Evolutionary conservation across 345 rosid species (phyloP), one percentile per base, ranked within the genome.

Genomic region (Eucalyptus paniculata): DNA sequence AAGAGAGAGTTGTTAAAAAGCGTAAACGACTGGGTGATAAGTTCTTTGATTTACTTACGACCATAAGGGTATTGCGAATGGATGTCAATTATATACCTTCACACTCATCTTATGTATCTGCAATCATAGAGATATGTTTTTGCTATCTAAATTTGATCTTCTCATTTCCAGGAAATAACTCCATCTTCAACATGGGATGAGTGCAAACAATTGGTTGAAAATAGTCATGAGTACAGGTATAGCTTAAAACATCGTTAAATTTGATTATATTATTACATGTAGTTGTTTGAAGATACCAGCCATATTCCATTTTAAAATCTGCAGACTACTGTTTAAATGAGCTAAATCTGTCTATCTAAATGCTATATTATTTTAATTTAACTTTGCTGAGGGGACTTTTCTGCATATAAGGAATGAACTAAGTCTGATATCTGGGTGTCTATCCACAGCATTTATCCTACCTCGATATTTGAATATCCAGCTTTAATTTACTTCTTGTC

Each of bases 1-100:
- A 96, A 93, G 99, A 96, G 94, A 97, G 96, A 91, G 99, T 96
- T 88, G 97, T 96, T 81, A 96, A 95, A 93, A 98, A 93, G 91
- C 96, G 92, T 88, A 96, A 92, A 89, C 97, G 97, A 87, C 94
- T 95, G 87, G 94, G 92, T 87, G 95, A 95, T 85, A 94, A 93
- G 54, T 92, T 95, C 86, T 93, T 89, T 8, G 90, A 89, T 90
- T 90, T 94, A 19, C 88, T 94, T 85, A 90, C 58, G 47, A 92
- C 95, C 11, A 87, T 91, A 82, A 93, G 93, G 96, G 97, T 95
- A 87, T 77, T 21, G 83, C 15, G 2, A 77, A 37, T 77, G 83
- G 83, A 77, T 37, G 83, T 86, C 58, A 34, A n/a, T 89, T 21
- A 77, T 21, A 77, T 77, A 37, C 83, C 83, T 37, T 77, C 45